Evolutionary conservation across 441 rosid species (phyloP).

Genomic region (Hura crepitans): DNA sequence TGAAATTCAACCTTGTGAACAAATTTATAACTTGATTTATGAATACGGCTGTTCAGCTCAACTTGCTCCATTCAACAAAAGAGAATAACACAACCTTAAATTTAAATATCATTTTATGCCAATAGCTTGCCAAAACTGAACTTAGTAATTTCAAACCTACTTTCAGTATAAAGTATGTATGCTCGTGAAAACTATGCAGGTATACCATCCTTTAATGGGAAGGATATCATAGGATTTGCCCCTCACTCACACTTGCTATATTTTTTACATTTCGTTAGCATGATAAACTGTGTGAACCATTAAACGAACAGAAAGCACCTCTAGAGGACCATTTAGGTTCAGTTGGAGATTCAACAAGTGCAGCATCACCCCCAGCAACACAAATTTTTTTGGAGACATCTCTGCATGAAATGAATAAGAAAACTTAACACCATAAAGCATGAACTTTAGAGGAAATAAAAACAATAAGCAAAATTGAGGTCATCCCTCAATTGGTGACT

Average conservation of each 20-base stretch:
- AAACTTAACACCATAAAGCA: slow-evolving; percentile 12
- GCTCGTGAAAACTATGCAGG: slow-evolving; percentile 2
- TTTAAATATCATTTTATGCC: not conserved
- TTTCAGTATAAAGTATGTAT: not conserved
- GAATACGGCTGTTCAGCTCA: not conserved
- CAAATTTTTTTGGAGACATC: slow-evolving; percentile 57
- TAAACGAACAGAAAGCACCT: slow-evolving; percentile 37
- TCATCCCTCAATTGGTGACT: no score
- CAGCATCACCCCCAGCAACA: slow-evolving; percentile 72
- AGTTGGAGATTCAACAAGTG: slow-evolving; percentile 71
- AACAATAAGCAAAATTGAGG: not conserved
- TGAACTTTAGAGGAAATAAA: not conserved
- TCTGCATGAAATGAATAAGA: slow-evolving; percentile 41
- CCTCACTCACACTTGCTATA: not conserved
- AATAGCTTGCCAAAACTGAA: not conserved
- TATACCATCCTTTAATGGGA: not conserved
- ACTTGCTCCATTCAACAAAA: not conserved
- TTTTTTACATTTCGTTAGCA: slow-evolving; percentile 2
- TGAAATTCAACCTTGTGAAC: not conserved
- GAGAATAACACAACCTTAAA: not conserved
- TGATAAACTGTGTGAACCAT: slow-evolving; percentile 2
- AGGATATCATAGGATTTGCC: slow-evolving; percentile 1
- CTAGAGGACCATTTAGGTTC: slow-evolving; percentile 91
- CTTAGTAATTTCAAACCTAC: not conserved
- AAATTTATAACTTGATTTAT: not conserved